Evolutionary conservation across 78 protist genomes (phyloP).

Genomic region (slime mould (Dictyostelium discoideum)): dicty_2.7 NC_007089.4:1506001-1506500

Average conservation of each 20-base stretch:
- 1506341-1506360: background rate
- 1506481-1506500: background rate
- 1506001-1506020: background rate
- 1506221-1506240: too few species aligned
- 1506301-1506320: background rate
- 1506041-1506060: background rate
- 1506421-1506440: background rate
- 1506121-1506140: background rate
- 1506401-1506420: background rate
- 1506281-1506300: background rate
- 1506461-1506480: too few species aligned
- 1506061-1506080: background rate
- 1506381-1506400: background rate
- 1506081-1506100: background rate
- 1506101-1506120: background rate
- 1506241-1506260: background rate
- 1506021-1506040: background rate
- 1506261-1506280: background rate
- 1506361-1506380: background rate
- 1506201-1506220: background rate
- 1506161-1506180: background rate
- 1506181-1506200: background rate
- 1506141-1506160: background rate
- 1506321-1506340: background rate
- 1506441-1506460: background rate